Evolutionary conservation across 2,329 filamentous ascomycete genomes (phyloP), one percentile per base, ranked within the genome.

Genomic region (Fusarium sp.): DNA sequence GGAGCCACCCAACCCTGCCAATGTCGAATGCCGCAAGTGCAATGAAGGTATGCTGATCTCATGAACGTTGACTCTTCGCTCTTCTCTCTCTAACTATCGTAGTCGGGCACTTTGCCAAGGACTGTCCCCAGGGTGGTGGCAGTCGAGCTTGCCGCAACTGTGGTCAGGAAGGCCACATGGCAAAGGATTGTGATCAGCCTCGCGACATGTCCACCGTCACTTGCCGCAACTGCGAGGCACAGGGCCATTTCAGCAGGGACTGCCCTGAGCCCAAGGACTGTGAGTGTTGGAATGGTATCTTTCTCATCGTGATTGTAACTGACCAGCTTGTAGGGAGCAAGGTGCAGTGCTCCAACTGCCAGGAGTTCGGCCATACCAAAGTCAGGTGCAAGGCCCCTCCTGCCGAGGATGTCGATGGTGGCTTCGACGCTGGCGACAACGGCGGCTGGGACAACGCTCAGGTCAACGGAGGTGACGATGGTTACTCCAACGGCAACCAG

Each of bases 21-120:
- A 85, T 53, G 85, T 91, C 2, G 88, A 91, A 75, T 92, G 90
- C 76, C 87, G 86, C 72, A 90, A 88, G 77, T 92, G 90, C 74
- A 82, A 83, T 40, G 82, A 89, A 78, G 87, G 88, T 90, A 79
- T 77, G 84, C 79, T 28, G 6, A 15, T 18, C 14, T 5, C n/a
- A 31, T 18, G n/a, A 24, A 5, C 17, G 15, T 17, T 14, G 7
- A 14, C 10, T 45, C 18, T 10, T n/a, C 17, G 13, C 33, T 44
- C n/a, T 10, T 15, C 17, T 17, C 31, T 15, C 17, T 54, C 66
- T 70, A 62, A 43, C 39, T 69, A 20, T 64, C 33, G 18, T 57
- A 90, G 84, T 79, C 57, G 90, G 90, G 4, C 90, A 92, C 72
- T 89, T 89, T 72, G 83, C 85, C 34, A 83, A 83, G 40, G 89